These are phyloP conservation scores for Cydonia oblonga DNA, from an alignment of 331 rosid species.

Conservation along the genomic window DNA sequence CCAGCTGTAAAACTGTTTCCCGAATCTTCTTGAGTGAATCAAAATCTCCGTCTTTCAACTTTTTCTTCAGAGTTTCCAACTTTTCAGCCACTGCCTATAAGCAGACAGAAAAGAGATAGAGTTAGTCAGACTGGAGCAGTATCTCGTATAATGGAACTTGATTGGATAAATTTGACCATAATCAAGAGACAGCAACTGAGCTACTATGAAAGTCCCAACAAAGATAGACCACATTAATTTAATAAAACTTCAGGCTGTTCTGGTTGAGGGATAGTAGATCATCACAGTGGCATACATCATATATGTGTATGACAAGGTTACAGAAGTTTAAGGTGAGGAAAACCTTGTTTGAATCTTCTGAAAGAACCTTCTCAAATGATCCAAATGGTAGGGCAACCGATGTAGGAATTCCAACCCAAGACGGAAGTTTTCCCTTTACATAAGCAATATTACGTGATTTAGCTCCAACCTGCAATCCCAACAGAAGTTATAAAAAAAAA, in stretches of 20 bases:
- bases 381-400: constrained; percentile 96
- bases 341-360: constrained; percentile 74
- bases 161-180: background rate
- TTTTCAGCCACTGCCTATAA: constrained; percentile 65
- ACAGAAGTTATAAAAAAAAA: constrained; percentile 2
- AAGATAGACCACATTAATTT: background rate
- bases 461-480: constrained; percentile 72
- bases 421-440: constrained; percentile 79
- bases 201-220: background rate
- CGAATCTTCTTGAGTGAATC: constrained; percentile 69
- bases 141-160: background rate
- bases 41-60: constrained; percentile 55
- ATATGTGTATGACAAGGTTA: constrained; percentile 2
- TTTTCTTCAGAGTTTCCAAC: constrained; percentile 46
- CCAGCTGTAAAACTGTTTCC: constrained; percentile 61
- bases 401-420: constrained; percentile 95
- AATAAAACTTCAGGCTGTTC: constrained; percentile 4
- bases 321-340: constrained; percentile 5
- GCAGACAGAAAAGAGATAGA: background rate
- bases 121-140: background rate
- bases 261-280: constrained; percentile 2
- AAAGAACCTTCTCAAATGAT: constrained; percentile 76
- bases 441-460: constrained; percentile 84
- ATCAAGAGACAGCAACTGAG: background rate
- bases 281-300: constrained; percentile 8